Evolutionary conservation across 805 yeast species (phyloP), one percentile per base, ranked within the genome.

Genomic region (Hyphopichia homilentoma): DNA sequence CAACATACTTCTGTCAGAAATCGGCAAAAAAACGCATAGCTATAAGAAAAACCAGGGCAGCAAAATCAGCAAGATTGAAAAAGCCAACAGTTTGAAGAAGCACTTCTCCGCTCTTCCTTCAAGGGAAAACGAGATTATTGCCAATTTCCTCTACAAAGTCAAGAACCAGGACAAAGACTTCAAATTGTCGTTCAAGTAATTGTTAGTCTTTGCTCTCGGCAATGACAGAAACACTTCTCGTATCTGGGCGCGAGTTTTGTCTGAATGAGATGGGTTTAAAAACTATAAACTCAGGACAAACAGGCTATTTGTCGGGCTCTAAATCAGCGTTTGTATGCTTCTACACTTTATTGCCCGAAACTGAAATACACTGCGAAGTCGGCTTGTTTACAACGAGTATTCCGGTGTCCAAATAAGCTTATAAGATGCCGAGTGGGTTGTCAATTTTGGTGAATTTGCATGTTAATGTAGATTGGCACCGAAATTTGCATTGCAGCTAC

Each of bases 81-180:
- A 82, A 20, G 82, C 86, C 0, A 56, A 54, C 2, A 70, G 70
- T 16, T 78, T 80, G 16, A 81, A 77, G 57, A 73, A 71, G 34
- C 97, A 90, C 56, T 86, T 89, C 45, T 47, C 70, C 41, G 65
- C 54, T 32, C 39, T 65, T 16, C 70, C 74, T 8, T 77, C 79
- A 3, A 79, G 84, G 45, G 98, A 90, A 50, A 78, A 81, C 36
- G 97, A 90, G 47, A 78, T 84, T 20, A 79, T 90, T 24, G 86
- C 96, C 22, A 88, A 84, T 48, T 93, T 90, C 53, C 68, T 93
- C 34, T 93, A 90, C 61, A 81, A 84, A 47, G 88, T 86, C 33
- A 79, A 78, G 49, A 81, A 86, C 50, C 85, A 84, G 47, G 70
- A 65, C 29, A 61, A 59, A 38, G 68, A 64, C 29, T 66, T 66